Evolutionary conservation across 108 stramenopile genomes (phyloP), one percentile per base, ranked within the genome.

Genomic region (Schizochytrium sp.): DNA sequence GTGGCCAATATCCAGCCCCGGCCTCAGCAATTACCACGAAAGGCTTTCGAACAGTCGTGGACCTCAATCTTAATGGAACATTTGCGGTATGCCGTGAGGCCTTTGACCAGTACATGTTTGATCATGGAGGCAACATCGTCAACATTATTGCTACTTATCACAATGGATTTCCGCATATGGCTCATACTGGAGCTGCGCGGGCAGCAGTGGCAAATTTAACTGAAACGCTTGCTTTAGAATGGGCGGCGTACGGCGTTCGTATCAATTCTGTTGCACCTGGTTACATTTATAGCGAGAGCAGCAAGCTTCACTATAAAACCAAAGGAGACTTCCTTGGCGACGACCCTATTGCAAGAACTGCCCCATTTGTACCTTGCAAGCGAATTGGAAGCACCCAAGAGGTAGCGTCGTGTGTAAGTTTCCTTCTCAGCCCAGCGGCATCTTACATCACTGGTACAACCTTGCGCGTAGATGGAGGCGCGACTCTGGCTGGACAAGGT

Each of bases 191-290:
- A 55, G 91, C 91, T 3, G 89, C 89, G 50, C 89, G 91, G 2
- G 91, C 91, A 46, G 91, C 88, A 1, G 90, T 92, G 13, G 88
- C 72, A n/a, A 90, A 90, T 61, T 72, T 92, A 15, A 89, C 90
- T 2, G 88, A 90, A 58, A 90, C 90, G n/a, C 90, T 92, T 44
- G 87, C 90, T 15, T 28, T 89, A 19, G 91, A 92, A 72, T 92
- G 91, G 91, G 88, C 90, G 28, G 58, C 88, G 10, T 38, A 15
- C 40, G 88, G 88, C 0, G 91, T 92, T 15, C 88, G 91, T 12
- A 57, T 92, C 50, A 92, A 92, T 53, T 90, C 90, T 7, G 91
- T 92, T 8, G 90, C 90, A 8, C 91, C 91, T 4, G 91, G 91
- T 28, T 89, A 90, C 50, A 87, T 92, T 87, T 92, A 72, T 40